Base-by-base conservation (phyloP, 768 basidiomycete genomes). In the Leccinum rimulosum region DNA sequence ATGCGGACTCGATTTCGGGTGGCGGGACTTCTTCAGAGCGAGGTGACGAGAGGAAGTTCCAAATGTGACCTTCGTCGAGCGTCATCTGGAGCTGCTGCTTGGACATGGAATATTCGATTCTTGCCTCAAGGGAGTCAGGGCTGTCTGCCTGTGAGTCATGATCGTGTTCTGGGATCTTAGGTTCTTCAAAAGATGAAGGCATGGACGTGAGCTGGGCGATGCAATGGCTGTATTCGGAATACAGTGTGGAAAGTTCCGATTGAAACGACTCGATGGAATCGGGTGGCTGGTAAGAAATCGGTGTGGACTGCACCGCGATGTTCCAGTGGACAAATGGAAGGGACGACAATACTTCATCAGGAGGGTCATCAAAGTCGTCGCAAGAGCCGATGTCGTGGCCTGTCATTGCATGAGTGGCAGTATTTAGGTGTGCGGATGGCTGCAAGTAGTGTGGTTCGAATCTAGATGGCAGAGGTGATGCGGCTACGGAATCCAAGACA, bases 21-120 rank as follows among this genome's bases (percentile, higher is more conserved):
- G 64, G 52, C 27, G 59, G 48, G 19, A 12, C 31, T 33, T 33
- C 28, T 49, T 60, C 49, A 14, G 66, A 66, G 10, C 60, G 57
- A 0, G 54, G 56, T 3, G 59, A 50, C 17, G 74, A 62, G 25
- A 87, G 69, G 17, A 74, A 57, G 5, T 78, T 66, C 90, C 89
- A 89, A 50, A 91, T 66, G 35, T 71, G 70, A 31, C 82, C 82
- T 69, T 92, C 90, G 47, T 86, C 83, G 3, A 81, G 57, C 3
- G 79, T 80, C 45, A 91, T 77, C 58, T 84, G 79, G 36, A 80
- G 72, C 62, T 91, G 89, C 3, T 76, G 75, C 66, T 84, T 88
- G 47, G 87, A 85, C 79, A 87, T 80, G 19, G 76, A 76, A 57
- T 80, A 76, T 50, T 80, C 81, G 35, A 72, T 68, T n/a, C 68